Evolutionary conservation across 2,329 filamentous ascomycete genomes (phyloP), one percentile per base, ranked within the genome.

Genomic region (Nothopassalora personata): DNA sequence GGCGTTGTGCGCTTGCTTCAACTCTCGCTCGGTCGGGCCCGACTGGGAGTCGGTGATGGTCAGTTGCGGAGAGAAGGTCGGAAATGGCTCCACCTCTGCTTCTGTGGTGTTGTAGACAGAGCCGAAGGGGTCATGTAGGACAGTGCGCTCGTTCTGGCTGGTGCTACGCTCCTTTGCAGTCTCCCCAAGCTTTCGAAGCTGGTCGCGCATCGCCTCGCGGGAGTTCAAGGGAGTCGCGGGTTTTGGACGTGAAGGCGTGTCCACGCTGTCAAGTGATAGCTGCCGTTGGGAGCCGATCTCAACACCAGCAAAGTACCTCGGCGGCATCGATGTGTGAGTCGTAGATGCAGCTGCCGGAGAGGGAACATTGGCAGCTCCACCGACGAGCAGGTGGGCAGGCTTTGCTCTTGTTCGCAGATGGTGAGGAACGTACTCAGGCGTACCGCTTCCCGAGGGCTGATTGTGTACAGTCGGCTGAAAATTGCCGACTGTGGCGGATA

Each of bases 61-160:
- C 39, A 43, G 13, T n/a, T 7, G n/a, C 39, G 15, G 39, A 43
- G 4, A n/a, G 15, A 43, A 43, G 39, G 15, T 15, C 7, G 39
- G 39, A 4, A 43, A 43, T 5, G 39, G 39, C 18, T 43, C 39
- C 15, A 11, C 34, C n/a, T 43, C 39, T 15, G 7, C n/a, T 7
- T 43, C 39, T n/a, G 4, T 18, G 4, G 13, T n/a, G 13, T 43
- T 15, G 13, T 18, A 3, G n/a, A 43, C 13, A 15, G 4, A n/a
- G 9, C 62, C 67, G 19, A 73, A 67, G 4, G 72, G 69, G 53
- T 74, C 69, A 48, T 70, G 65, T 18, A 70, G 64, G 18, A 73
- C 71, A 15, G 65, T 68, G 15, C 71, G 66, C 43, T 58, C 28
- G 34, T 61, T 62, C n/a, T 68, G 67, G 57, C 68, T 70, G 30